A percentile compares a stretch with the other conserved stretches of the same genome.
Evolutionary conservation across 495 filamentous ascomycete genomes (phyloP).

Genomic region (Xylaria scruposa): DNA sequence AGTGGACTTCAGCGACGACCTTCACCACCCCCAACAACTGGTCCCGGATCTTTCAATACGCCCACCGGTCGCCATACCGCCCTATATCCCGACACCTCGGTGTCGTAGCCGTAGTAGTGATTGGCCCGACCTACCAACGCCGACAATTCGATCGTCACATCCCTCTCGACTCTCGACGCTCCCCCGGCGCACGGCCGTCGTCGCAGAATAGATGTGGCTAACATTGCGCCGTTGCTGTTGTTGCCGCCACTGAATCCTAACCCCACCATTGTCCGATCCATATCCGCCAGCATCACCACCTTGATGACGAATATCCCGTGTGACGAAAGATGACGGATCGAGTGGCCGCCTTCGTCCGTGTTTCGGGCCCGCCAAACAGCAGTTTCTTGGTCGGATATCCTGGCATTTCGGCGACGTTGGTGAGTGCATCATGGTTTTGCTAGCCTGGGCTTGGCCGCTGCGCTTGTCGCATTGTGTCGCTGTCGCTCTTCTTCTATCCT

Average conservation of each 20-base stretch:
- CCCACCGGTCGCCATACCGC: slow-evolving; percentile 7
- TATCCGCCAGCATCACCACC: slow-evolving; percentile 30
- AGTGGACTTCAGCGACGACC: slow-evolving; percentile 2
- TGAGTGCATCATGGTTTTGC: slow-evolving; percentile 54
- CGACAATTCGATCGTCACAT: slow-evolving; percentile 31
- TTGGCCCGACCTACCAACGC: slow-evolving; percentile 11
- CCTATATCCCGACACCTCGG: slow-evolving; percentile 6
- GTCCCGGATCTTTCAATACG: not conserved
- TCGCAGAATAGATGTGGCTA: slow-evolving; percentile 39
- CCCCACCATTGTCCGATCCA: slow-evolving; percentile 20
- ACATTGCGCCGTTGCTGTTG: slow-evolving; percentile 30
- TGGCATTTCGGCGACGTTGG: slow-evolving; percentile 96
- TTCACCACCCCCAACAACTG: not conserved
- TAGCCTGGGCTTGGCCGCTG: not conserved
- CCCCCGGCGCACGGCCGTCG: slow-evolving; percentile 38
- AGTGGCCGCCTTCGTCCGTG: slow-evolving; percentile 92
- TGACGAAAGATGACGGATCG: slow-evolving; percentile 44
- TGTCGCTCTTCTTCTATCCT: not conserved
- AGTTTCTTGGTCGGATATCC: slow-evolving; percentile 97
- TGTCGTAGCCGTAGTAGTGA: not conserved
- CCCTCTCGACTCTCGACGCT: slow-evolving; percentile 31
- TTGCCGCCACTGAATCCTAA: slow-evolving; percentile 22
- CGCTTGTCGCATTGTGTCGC: slow-evolving; percentile 9
- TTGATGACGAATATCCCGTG: slow-evolving; percentile 34
- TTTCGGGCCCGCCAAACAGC: slow-evolving; percentile 96